A percentile compares a stretch with the other conserved stretches of the same genome.
Evolutionary conservation across 2,329 filamentous ascomycete species (phyloP).

Genomic region (Fusarium odoratissimum): DNA sequence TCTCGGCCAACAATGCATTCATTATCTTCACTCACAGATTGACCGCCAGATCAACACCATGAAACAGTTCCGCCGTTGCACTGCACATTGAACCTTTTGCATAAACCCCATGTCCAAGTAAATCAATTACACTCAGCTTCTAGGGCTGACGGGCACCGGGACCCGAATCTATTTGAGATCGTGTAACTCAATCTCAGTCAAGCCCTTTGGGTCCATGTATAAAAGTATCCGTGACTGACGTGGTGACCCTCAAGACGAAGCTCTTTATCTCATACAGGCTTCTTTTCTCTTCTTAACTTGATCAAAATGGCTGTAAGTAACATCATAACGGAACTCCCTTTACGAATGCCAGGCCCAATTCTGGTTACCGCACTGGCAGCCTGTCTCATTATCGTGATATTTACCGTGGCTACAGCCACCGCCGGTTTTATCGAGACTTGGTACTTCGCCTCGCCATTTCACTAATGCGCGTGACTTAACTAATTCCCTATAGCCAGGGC

Average conservation of each 20-base stretch:
- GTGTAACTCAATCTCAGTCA: neutral
- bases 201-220: neutral
- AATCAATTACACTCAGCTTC: rapidly evolving
- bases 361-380: neutral
- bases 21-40: neutral
- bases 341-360: neutral
- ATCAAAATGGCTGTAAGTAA: neutral
- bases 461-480: neutral
- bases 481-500: neutral
- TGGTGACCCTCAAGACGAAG: too few species aligned
- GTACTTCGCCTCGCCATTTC: neutral
- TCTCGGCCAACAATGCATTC: neutral
- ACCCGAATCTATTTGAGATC: neutral
- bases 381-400: neutral
- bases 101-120: rapidly evolving
- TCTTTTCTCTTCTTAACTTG: too few species aligned
- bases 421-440: conserved; percentile 21
- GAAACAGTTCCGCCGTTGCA: neutral
- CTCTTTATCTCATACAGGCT: rapidly evolving
- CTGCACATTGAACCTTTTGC: neutral
- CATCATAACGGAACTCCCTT: neutral
- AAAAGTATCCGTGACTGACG: neutral
- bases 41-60: neutral
- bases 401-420: conserved; percentile 8
- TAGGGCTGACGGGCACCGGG: neutral